A percentile compares a stretch with the other conserved stretches of the same genome.
Evolutionary conservation across 768 basidiomycete species (phyloP).

Genomic region (Leccinum fibrillosum): DNA sequence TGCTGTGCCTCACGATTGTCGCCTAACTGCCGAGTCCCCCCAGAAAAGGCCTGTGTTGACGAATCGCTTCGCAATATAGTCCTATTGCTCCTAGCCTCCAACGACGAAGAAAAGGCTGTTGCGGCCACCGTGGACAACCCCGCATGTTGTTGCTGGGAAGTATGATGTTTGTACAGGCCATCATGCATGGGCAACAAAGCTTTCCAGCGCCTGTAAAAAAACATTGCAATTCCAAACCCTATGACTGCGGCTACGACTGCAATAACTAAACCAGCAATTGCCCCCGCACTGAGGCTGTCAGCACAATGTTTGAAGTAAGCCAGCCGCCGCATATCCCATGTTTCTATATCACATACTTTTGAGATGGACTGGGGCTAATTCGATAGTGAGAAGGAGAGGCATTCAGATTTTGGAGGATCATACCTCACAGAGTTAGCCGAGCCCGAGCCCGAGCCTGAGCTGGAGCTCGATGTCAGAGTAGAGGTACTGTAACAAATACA

Average conservation of each 20-base stretch:
- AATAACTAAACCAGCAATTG: slow-evolving; percentile 22
- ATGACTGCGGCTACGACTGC: slow-evolving; percentile 13
- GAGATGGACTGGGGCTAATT: not conserved
- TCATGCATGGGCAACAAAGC: slow-evolving; percentile 15
- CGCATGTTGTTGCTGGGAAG: slow-evolving; percentile 7
- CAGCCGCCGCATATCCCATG: not conserved
- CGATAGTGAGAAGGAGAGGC: not conserved
- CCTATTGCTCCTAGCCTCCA: slow-evolving; percentile 16
- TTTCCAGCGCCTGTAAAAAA: slow-evolving; percentile 32
- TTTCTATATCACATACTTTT: slow-evolving; percentile 10
- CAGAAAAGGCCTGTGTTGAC: not conserved
- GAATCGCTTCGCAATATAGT: slow-evolving; percentile 11
- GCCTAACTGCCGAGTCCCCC: slow-evolving; percentile 6
- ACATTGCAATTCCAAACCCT: slow-evolving; percentile 12
- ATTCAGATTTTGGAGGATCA: not conserved
- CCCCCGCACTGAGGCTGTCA: slow-evolving; percentile 20
- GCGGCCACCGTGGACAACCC: not conserved
- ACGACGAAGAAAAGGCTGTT: slow-evolving; percentile 19
- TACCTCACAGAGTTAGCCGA: slow-evolving; percentile 1
- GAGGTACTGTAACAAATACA: not conserved
- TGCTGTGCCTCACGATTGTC: not conserved
- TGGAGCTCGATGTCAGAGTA: not conserved
- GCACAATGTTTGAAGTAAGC: not conserved
- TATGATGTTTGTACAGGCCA: slow-evolving; percentile 10
- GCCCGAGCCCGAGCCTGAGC: no score